A percentile compares a stretch with the other conserved stretches of the same genome.
Conservation (phyloP, 73 alveolate genomes). For the Paramecium primaurelia region DNA sequence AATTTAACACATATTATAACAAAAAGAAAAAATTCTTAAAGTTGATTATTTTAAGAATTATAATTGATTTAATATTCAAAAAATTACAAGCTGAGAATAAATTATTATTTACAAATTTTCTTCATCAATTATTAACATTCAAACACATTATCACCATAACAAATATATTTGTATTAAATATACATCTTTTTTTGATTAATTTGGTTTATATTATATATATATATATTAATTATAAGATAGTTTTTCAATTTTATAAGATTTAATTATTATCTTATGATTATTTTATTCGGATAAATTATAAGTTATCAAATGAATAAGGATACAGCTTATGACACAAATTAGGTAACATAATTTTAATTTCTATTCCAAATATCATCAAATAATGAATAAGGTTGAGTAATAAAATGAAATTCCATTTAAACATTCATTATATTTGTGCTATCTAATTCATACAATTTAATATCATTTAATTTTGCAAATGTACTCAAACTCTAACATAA, state of each 20-base stretch:
- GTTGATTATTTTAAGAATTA: neutral
- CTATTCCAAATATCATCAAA: neutral
- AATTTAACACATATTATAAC: no score
- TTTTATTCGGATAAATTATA: neutral
- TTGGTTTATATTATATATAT: no score
- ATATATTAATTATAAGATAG: no score
- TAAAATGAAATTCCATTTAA: neutral
- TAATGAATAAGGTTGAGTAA: neutral
- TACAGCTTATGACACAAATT: neutral
- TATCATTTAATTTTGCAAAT: neutral
- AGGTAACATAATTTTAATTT: neutral
- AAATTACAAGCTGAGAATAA: neutral
- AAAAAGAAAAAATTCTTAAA: neutral
- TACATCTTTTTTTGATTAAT: no score
- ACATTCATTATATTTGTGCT: neutral
- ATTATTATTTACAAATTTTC: no score
- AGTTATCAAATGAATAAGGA: neutral
- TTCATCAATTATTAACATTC: no score
- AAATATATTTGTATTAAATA: no score
- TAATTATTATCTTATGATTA: neutral
- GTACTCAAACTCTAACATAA: neutral
- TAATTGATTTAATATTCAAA: no score
- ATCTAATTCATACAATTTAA: constrained; percentile 12
- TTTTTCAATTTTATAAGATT: neutral
- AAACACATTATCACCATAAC: no score